These are phyloP conservation scores for Magnusiomyces magnusii DNA, from an alignment of 1,139 yeast genomes.

Conservation along the genomic window DNA sequence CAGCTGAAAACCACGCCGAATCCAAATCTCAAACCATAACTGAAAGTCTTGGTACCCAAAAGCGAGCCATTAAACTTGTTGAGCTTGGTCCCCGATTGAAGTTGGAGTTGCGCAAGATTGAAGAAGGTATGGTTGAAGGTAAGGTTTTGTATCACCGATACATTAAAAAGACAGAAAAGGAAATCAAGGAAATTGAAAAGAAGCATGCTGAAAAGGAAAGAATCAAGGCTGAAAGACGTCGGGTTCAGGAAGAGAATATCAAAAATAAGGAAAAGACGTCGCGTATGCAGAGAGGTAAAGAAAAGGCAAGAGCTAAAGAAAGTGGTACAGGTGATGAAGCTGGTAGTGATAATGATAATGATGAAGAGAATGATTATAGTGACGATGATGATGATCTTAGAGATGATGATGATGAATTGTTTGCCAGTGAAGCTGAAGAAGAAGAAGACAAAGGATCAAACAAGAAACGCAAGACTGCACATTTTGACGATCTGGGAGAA, in stretches of 20 bases:
- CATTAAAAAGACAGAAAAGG: conserved; percentile 54
- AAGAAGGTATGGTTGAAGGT: conserved; percentile 84
- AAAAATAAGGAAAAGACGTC: conserved; percentile 61
- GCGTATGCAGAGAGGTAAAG: conserved; percentile 50
- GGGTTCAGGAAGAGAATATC: conserved; percentile 73
- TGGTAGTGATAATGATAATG: conserved; percentile 6
- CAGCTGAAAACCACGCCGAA: background rate
- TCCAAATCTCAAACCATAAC: background rate
- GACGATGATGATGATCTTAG: conserved; percentile 1
- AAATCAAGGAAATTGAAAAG: conserved; percentile 55
- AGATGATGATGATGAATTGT: conserved; percentile 1
- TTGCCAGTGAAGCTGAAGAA: conserved; percentile 4
- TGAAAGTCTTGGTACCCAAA: conserved; percentile 38
- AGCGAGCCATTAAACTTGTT: conserved; percentile 84
- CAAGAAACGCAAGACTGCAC: conserved; percentile 15
- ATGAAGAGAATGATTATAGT: background rate
- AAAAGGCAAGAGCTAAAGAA: conserved; percentile 31
- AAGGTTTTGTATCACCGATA: conserved; percentile 78
- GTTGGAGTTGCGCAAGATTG: conserved; percentile 72
- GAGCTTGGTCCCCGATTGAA: conserved; percentile 92
- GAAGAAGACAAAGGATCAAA: background rate
- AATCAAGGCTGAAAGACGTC: conserved; percentile 64
- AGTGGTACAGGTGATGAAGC: conserved; percentile 23
- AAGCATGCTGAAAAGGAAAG: conserved; percentile 56
- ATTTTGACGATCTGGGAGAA: conserved; percentile 3